Percentiles rank a stretch among this genome's conserved stretches.
phyloP scores from a whole-genome alignment of 768 basidiomycete genomes.

The Mycena rebaudengoi region DNA sequence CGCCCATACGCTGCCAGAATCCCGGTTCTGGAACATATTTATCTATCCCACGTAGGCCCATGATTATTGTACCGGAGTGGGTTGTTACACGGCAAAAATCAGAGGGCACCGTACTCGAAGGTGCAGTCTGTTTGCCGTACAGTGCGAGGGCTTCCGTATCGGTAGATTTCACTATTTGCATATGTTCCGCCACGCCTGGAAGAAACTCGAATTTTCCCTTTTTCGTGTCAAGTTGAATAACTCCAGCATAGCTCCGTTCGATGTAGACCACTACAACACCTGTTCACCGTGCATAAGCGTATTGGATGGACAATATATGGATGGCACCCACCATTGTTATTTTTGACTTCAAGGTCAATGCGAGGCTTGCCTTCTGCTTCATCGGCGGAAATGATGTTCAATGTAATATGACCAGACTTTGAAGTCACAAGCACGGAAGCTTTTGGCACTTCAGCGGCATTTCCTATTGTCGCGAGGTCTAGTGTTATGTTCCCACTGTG shows the following conservation, averaged over 20 bases:
- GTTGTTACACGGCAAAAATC: constrained; percentile 52
- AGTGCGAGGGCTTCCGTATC: constrained; percentile 49
- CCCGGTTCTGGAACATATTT: constrained; percentile 39
- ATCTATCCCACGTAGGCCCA: constrained; percentile 55
- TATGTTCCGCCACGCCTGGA: constrained; percentile 36
- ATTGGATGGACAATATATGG: neutral
- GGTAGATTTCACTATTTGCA: constrained; percentile 36
- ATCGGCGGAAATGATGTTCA: constrained; percentile 48
- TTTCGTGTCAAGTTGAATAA: constrained; percentile 36
- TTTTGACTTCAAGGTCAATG: constrained; percentile 44
- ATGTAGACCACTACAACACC: constrained; percentile 47
- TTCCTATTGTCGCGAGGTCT: constrained; percentile 48
- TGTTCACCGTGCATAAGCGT: constrained; percentile 26
- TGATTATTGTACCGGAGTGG: constrained; percentile 47
- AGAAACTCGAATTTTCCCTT: constrained; percentile 36
- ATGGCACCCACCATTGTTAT: constrained; percentile 37
- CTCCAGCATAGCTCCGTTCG: constrained; percentile 39
- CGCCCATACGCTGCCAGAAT: constrained; percentile 51
- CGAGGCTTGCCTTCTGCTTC: constrained; percentile 44
- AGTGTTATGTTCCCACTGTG: constrained; percentile 49
- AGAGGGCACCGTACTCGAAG: constrained; percentile 26
- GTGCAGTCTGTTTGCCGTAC: constrained; percentile 38
- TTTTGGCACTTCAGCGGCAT: constrained; percentile 37
- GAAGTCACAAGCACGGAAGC: constrained; percentile 48
- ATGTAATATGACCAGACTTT: constrained; percentile 46